These are phyloP conservation scores for Jaenimonas drosophilae DNA, from an alignment of 208 protist species.

Conservation along the genomic window DNA sequence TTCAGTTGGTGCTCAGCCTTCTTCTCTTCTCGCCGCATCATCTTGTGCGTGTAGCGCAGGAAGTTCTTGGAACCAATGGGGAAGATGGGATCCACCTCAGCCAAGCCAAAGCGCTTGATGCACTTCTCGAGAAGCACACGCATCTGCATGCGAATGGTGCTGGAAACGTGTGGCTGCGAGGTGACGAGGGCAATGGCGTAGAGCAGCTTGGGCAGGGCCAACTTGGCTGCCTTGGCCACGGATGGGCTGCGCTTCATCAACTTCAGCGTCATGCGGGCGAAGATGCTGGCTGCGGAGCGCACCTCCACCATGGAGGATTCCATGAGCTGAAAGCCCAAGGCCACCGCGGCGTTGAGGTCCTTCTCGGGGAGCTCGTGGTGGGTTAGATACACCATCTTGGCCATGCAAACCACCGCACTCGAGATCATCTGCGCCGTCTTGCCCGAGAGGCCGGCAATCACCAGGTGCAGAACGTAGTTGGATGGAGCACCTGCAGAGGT, in stretches of 20 bases:
- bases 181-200: slow-evolving; percentile 73
- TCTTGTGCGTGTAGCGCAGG: slow-evolving; percentile 75
- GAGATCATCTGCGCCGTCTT: slow-evolving; percentile 70
- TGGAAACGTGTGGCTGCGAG: slow-evolving; percentile 69
- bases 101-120: slow-evolving; percentile 72
- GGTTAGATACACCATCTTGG: slow-evolving; percentile 70
- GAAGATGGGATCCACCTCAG: slow-evolving; percentile 70
- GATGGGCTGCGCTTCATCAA: slow-evolving; percentile 58
- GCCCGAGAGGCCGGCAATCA: slow-evolving; percentile 68
- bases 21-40: slow-evolving; percentile 75
- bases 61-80: slow-evolving; percentile 82
- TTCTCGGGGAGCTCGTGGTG: slow-evolving; percentile 45
- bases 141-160: slow-evolving; percentile 72
- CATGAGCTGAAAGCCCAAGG: slow-evolving; percentile 70
- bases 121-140: slow-evolving; percentile 76
- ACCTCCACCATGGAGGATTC: slow-evolving; percentile 56
- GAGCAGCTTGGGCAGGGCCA: slow-evolving; percentile 58
- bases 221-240: slow-evolving; percentile 36
- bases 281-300: slow-evolving; percentile 56
- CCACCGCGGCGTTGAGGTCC: slow-evolving; percentile 50
- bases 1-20: slow-evolving; percentile 56
- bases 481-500: slow-evolving; percentile 33
- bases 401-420: slow-evolving; percentile 73
- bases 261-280: slow-evolving; percentile 78
- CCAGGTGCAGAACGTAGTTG: slow-evolving; percentile 62